A percentile compares a stretch with the other conserved stretches of the same genome.
Evolutionary conservation across 805 yeast species (phyloP).

Genomic region (Nakazawaea populi): DNA sequence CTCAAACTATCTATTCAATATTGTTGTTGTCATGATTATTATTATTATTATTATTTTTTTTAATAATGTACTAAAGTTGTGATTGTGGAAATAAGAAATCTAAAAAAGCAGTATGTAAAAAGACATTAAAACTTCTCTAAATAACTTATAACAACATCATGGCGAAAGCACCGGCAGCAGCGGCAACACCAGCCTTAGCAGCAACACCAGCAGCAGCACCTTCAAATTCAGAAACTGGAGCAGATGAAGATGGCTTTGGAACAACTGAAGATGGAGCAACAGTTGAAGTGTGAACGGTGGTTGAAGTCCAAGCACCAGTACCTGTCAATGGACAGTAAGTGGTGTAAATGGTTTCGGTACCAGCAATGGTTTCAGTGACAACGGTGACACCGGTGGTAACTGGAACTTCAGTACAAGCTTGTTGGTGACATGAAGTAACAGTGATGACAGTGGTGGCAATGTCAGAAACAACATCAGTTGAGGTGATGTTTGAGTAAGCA

Average conservation of each 20-base stretch:
- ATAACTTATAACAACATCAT: conserved; percentile 11
- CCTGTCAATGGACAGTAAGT: conserved; percentile 20
- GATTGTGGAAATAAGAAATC: too few relatives aligned
- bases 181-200: conserved; percentile 10
- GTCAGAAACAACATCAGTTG: conserved; percentile 17
- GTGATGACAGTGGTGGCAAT: conserved; percentile 14
- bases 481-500: conserved; percentile 24
- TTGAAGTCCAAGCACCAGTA: conserved; percentile 3
- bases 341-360: conserved; percentile 18
- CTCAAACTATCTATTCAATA: too few relatives aligned
- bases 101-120: too few relatives aligned
- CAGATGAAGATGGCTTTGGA: conserved; percentile 5
- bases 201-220: conserved; percentile 11
- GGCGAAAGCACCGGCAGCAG: conserved; percentile 12
- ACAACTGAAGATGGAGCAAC: not conserved
- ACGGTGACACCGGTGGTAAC: conserved; percentile 21
- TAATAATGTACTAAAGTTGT: too few relatives aligned
- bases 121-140: not conserved
- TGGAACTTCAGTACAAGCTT: conserved; percentile 16
- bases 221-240: conserved; percentile 8
- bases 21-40: too few relatives aligned
- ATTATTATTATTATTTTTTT: too few relatives aligned
- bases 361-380: conserved; percentile 19
- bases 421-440: conserved; percentile 16
- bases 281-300: conserved; percentile 8